Percentiles rank a stretch among this genome's conserved stretches.
Conservation (phyloP, 164 flowering plant genomes). For the Akebia trifoliata region DNA sequence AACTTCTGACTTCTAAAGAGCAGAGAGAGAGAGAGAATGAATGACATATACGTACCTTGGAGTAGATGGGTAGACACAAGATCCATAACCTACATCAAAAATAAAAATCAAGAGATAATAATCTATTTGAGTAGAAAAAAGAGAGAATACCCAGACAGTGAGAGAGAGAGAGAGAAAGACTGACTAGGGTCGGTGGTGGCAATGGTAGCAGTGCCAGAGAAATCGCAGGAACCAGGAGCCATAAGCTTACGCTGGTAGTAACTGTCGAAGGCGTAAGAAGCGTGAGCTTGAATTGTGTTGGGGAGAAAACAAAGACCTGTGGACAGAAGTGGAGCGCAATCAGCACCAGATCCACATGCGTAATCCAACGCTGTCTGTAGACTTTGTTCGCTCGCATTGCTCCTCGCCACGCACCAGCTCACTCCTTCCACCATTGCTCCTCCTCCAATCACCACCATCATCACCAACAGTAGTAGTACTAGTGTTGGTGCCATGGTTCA, state of each 20-base stretch:
- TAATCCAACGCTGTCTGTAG: conserved; percentile 66
- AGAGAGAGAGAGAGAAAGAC: conserved; percentile 10
- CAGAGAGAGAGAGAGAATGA: conserved; percentile 4
- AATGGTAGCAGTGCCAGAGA: conserved; percentile 59
- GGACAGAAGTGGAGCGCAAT: conserved; percentile 53
- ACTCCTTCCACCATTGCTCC: conserved; percentile 7
- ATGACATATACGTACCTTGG: conserved; percentile 57
- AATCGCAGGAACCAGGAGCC: conserved; percentile 70
- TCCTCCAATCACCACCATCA: background rate
- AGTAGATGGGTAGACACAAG: conserved; percentile 71
- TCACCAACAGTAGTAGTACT: background rate
- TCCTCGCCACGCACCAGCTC: conserved; percentile 70
- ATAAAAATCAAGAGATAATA: too few species aligned
- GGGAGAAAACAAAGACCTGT: conserved; percentile 71
- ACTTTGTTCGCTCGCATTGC: conserved; percentile 45
- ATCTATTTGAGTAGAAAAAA: background rate
- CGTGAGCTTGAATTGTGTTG: conserved; percentile 66
- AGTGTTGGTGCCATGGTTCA: too few species aligned
- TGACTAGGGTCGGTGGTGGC: conserved; percentile 76
- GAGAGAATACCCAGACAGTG: too few species aligned
- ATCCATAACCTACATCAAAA: conserved; percentile 59
- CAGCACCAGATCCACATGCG: conserved; percentile 71
- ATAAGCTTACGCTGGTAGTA: conserved; percentile 49
- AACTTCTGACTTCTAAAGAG: too few species aligned
- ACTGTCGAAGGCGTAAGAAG: conserved; percentile 87